Conservation (phyloP, 2,329 filamentous ascomycete genomes). For the Sphaerulina vaccinii region DNA sequence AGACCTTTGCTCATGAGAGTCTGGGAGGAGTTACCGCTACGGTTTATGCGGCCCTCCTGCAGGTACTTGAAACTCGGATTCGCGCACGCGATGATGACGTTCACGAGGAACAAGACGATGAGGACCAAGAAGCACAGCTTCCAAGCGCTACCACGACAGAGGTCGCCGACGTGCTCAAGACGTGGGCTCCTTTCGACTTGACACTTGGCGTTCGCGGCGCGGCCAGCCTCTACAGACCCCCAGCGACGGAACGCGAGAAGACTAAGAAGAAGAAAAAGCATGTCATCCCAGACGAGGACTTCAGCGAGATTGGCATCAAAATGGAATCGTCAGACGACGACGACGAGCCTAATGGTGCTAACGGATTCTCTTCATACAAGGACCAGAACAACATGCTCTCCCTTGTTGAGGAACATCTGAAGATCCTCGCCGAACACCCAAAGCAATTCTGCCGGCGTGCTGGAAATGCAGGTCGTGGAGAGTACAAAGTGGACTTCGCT, state of each 20-base stretch:
- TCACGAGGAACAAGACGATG: constrained; percentile 41
- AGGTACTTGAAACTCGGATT: constrained; percentile 66
- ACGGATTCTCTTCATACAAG: constrained; percentile 31
- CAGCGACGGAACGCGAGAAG: constrained; percentile 31
- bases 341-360: constrained; percentile 27
- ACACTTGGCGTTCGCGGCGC: constrained; percentile 29
- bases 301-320: constrained; percentile 33
- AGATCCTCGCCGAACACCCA: constrained; percentile 68
- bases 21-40: constrained; percentile 72
- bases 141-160: constrained; percentile 43
- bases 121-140: constrained; percentile 35
- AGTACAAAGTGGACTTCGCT: constrained; percentile 85
- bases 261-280: constrained; percentile 26
- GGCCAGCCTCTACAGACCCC: constrained; percentile 21
- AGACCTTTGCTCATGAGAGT: constrained; percentile 67
- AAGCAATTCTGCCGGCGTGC: constrained; percentile 68
- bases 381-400: constrained; percentile 49
- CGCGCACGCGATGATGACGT: constrained; percentile 64
- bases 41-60: constrained; percentile 74
- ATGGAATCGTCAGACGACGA: constrained; percentile 29
- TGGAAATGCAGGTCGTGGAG: constrained; percentile 61
- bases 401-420: constrained; percentile 70
- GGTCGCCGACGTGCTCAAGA: constrained; percentile 43
- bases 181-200: constrained; percentile 40
- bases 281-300: constrained; percentile 25